Evolutionary conservation across 768 basidiomycete species (phyloP), one percentile per base, ranked within the genome.

Genomic region (Leucocoprinus leucothites): DNA sequence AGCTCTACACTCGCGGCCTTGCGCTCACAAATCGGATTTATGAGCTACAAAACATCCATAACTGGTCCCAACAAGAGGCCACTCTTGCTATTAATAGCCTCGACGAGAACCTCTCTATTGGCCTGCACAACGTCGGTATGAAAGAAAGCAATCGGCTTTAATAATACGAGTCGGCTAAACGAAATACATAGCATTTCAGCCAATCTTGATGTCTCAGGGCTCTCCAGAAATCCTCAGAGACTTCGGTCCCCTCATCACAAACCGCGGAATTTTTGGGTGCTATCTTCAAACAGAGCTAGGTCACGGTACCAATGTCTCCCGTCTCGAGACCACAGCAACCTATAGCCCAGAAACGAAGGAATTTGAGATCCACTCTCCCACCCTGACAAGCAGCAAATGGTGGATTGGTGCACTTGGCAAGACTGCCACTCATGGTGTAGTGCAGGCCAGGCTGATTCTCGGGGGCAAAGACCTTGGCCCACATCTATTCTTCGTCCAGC

Each of bases 261-360:
- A 76, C 28, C 78, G 79, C 6, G 88, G 80, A 0, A 84, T 90
- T 58, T 66, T 88, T 3, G 89, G 86, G 1, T 86, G 84, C 57
- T 89, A 89, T 67, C 70, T 88, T 26, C 87, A 91, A 63, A 91
- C 89, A 0, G 89, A 91, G 61, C 82, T 91, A 4, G 89, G 81
- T 0, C 90, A 92, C 57, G 90, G 90, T 16, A 83, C 84, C 1
- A 88, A 89, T 61, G 85, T 92, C 2, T 67, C 75, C 1, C 67
- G 73, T 1, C 72, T 91, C 19, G 89, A 91, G 65, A 91, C 89
- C 0, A 91, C 86, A 0, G 87, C 87, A 3, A 89, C 85, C 0
- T 91, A 83, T 67, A 69, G 86, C n/a, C 83, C 82, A 0, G 78
- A 81, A 26, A 79, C 81, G 0, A 67, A 77, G 51, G 84, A 88